Percentiles rank a stretch among this genome's conserved stretches.
Evolutionary conservation across 2,329 filamentous ascomycete genomes (phyloP).

Genomic region (Ascocoryne sarcoides): DNA sequence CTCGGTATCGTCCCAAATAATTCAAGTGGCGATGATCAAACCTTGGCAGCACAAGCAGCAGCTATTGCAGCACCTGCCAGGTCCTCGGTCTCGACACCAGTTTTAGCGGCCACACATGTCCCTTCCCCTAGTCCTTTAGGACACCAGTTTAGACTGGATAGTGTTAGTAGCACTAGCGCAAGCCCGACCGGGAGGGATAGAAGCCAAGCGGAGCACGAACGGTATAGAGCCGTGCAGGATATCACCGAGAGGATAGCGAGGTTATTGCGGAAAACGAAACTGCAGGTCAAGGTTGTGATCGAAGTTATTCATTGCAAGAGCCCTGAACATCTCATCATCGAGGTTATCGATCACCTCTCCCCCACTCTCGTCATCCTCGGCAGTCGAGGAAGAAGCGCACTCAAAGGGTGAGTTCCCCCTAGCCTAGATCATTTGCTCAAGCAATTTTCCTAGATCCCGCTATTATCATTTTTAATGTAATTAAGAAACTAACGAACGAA

Average conservation of each 20-base stretch:
- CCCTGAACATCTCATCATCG: constrained; percentile 89
- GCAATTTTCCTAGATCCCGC: too few species aligned
- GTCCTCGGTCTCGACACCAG: constrained; percentile 25
- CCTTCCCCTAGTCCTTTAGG: constrained; percentile 17
- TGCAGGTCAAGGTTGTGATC: constrained; percentile 88
- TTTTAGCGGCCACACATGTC: constrained; percentile 9
- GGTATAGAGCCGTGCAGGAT: constrained; percentile 69
- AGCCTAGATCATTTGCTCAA: constrained; percentile 8
- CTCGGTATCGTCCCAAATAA: constrained; percentile 41
- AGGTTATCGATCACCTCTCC: constrained; percentile 89
- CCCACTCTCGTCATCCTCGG: constrained; percentile 91
- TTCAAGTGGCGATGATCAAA: constrained; percentile 49
- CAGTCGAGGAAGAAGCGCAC: constrained; percentile 78
- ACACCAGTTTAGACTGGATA: constrained; percentile 15
- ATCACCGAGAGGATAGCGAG: constrained; percentile 81
- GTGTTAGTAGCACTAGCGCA: constrained; percentile 15
- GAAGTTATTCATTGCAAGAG: constrained; percentile 99
- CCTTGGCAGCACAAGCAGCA: constrained; percentile 64
- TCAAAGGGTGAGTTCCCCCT: constrained; percentile 75
- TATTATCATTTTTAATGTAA: not conserved
- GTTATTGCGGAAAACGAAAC: constrained; percentile 76
- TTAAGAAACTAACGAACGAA: constrained; percentile 1
- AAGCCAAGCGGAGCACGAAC: constrained; percentile 64
- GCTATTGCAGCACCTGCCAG: constrained; percentile 51
- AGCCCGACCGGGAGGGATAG: constrained; percentile 36